Percentiles rank a stretch among this genome's conserved stretches.
These are phyloP conservation scores for Globisporangium canariense DNA, from an alignment of 352 stramenopile species.

Conservation along the genomic window DNA sequence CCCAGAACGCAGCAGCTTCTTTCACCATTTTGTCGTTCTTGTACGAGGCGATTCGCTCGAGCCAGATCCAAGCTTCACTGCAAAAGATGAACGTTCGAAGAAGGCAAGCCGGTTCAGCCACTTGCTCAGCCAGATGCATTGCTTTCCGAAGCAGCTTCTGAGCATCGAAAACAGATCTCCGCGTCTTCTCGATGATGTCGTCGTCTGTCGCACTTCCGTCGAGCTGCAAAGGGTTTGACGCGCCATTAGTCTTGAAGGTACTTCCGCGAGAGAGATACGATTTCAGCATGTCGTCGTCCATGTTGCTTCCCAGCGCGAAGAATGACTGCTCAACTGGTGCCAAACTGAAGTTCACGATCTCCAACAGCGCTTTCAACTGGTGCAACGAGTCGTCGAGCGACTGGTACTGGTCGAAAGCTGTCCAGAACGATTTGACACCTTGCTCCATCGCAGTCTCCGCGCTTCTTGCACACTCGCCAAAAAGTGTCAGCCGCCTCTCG, in stretches of 20 bases:
- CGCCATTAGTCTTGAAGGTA: conserved; percentile 7
- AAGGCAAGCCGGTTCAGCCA: conserved; percentile 53
- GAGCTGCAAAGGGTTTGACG: not conserved
- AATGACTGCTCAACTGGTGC: conserved; percentile 67
- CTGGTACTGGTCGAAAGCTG: conserved; percentile 67
- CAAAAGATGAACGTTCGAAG: conserved; percentile 59
- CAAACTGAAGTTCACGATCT: conserved; percentile 61
- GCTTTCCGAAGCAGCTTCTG: conserved; percentile 68
- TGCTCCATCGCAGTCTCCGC: conserved; percentile 49
- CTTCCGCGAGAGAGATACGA: conserved; percentile 5
- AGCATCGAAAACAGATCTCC: conserved; percentile 52
- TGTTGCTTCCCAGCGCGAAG: conserved; percentile 63
- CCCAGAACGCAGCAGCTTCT: conserved; percentile 72
- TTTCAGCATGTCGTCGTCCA: conserved; percentile 67
- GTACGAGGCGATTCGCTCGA: conserved; percentile 71
- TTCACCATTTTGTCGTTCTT: conserved; percentile 78
- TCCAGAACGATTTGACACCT: conserved; percentile 54
- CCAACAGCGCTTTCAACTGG: conserved; percentile 74
- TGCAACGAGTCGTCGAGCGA: conserved; percentile 66
- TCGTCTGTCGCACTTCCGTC: conserved; percentile 21
- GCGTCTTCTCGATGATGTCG: conserved; percentile 58
- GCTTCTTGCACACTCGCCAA: conserved; percentile 40
- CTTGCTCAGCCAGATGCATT: conserved; percentile 61
- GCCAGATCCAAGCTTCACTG: conserved; percentile 74
- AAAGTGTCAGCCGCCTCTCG: conserved; percentile 45